Evolutionary conservation across 2,329 filamentous ascomycete genomes (phyloP), one percentile per base, ranked within the genome.

Genomic region (Scedosporium minutisporum): DNA sequence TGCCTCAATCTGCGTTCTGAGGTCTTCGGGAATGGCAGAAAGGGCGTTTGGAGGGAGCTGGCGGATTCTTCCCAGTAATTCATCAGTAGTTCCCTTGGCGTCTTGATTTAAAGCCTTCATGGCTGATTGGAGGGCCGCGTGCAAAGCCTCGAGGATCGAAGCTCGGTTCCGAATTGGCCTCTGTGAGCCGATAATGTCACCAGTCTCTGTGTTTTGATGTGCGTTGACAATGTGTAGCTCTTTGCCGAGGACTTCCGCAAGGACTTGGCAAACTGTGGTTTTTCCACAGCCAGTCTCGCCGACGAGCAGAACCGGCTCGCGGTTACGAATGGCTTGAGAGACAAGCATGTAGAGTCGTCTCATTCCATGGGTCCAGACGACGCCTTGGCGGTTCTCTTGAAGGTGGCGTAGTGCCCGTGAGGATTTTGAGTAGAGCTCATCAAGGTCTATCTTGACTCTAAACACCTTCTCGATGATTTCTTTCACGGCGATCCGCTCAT

Each of bases 261-360:
- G 82, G 71, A 96, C 83, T 72, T 99, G 95, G 67, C 91, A 96
- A 6, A 99, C 90, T 2, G 93, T 97, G 0, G 95, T 99, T 77
- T 99, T 99, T 65, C 96, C 95, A 70, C 93, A 97, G 5, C 95
- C 95, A 18, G 95, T 99, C 72, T 99, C 96, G 65, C 95, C 95
- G 12, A 99, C 91, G 4, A 99, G 81, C 21, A 99, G 80, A 3
- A 99, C 91, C 0, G 95, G 95, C 72, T 99, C 95, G 65, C 96
- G 92, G 71, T 97, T 95, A 27, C 84, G 83, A 64, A 99, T 79
- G 1, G 95, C 95, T 68, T 90, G 84, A 4, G 88, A 86, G n/a
- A 99, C 91, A 12, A 99, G 80, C 6, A 96, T 86, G 70, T 93
- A 97, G 0, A 99, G 80, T 60, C 95, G 84, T 16, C 91, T 87